Evolutionary conservation across 2,329 filamentous ascomycete species (phyloP), one percentile per base, ranked within the genome.

Genomic region (Alternaria conjuncta): DNA sequence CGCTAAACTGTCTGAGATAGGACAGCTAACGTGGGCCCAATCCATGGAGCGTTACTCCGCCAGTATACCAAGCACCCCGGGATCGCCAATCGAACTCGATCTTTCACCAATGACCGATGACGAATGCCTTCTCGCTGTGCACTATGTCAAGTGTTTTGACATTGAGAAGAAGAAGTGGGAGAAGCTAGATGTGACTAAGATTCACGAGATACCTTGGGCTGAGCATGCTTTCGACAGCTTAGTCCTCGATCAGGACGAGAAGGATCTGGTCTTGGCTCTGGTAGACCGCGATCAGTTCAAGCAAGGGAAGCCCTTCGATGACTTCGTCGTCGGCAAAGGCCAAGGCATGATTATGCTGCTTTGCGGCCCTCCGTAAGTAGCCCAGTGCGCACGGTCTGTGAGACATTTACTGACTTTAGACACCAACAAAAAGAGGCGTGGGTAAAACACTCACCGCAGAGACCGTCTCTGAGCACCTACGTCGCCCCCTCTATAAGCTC

Each of bases 241-340:
- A 2, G 82, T 86, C n/a, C 72, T 86, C n/a, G 82, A 82, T 0
- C 66, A 75, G 15, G 77, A 79, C 20, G 81, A 85, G 63, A 86
- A 86, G 64, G 76, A 83, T 21, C 71, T 86, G 23, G 81, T 86
- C 50, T 77, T 84, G 5, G 82, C 82, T 6, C 80, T 86, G 68
- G 82, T 82, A 11, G 78, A 81, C 21, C 79, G 79, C 8, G 82
- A 85, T 49, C 49, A 61, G n/a, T 61, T 68, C 79, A 83, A 63
- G 81, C 44, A 51, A 28, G 56, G 36, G 55, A 60, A 49, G 7
- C 26, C 57, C 6, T 57, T 57, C 26, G 54, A 61, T 74, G 66
- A 86, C 65, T 76, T 86, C 18, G 82, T 87, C n/a, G 77, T 80
- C 18, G 50, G 50, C 9, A 54, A 54, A 41, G 50, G 50, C 23